A percentile compares a stretch with the other conserved stretches of the same genome.
phyloP scores from a whole-genome alignment of 2,329 filamentous ascomycete genomes.

The Shiraia sp. region DNA sequence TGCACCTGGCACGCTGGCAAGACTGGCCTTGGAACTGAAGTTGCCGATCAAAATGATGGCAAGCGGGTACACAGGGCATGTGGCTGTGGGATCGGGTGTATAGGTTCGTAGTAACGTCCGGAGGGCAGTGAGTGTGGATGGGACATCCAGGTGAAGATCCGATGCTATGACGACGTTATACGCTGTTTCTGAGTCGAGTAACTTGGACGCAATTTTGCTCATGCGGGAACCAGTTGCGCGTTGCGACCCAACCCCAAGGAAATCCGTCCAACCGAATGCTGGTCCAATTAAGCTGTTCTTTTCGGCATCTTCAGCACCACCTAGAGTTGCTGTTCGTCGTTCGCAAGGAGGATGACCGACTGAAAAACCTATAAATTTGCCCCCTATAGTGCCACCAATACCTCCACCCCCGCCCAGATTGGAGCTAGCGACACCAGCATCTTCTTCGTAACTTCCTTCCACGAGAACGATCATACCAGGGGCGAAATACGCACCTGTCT shows the following conservation, averaged over 20 bases:
- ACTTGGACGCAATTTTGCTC: conserved; percentile 74
- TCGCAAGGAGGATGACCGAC: conserved; percentile 92
- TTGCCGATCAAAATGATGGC: conserved; percentile 85
- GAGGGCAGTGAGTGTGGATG: conserved; percentile 78
- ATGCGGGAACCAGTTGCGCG: conserved; percentile 81
- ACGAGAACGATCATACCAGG: conserved; percentile 96
- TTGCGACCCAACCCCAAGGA: conserved; percentile 87
- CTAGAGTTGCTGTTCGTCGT: conserved; percentile 76
- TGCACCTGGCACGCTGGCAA: conserved; percentile 68
- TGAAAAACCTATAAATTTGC: conserved; percentile 86
- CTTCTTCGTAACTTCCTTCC: conserved; percentile 96
- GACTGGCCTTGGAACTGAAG: conserved; percentile 66
- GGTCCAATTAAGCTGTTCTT: conserved; percentile 44
- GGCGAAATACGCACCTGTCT: conserved; percentile 87
- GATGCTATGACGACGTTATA: conserved; percentile 74
- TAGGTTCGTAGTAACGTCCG: conserved; percentile 78
- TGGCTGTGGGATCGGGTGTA: conserved; percentile 56
- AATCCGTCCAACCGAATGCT: conserved; percentile 93
- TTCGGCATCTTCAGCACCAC: conserved; percentile 59
- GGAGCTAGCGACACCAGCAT: conserved; percentile 59
- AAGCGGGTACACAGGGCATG: conserved; percentile 68
- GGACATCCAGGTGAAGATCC: conserved; percentile 84
- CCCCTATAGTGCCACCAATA: conserved; percentile 88
- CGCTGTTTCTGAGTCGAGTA: conserved; percentile 54
- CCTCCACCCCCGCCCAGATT: conserved; percentile 74